Conservation (phyloP, 108 stramenopile genomes). For the Nannochloropsis granulata region DNA sequence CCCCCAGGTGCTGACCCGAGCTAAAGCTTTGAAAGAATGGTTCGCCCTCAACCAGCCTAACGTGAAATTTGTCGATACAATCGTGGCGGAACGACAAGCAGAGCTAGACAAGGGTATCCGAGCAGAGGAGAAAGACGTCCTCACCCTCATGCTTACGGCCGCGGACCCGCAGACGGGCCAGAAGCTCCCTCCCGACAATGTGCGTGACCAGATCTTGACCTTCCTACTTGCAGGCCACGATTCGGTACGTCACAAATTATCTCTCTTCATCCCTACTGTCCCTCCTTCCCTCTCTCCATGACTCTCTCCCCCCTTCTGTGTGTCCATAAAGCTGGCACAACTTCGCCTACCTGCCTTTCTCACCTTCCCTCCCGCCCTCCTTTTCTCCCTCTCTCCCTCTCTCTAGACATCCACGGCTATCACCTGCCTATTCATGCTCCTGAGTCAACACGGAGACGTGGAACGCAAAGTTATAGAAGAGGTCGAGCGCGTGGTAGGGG, state of each 20-base stretch:
- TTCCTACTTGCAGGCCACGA: background rate
- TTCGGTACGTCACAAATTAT: background rate
- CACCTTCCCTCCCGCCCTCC: too few relatives aligned
- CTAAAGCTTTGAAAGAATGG: background rate
- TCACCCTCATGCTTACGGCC: background rate
- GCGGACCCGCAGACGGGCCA: background rate
- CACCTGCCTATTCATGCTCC: background rate
- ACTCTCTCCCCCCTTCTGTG: too few relatives aligned
- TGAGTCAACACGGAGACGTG: background rate
- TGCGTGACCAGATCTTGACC: background rate
- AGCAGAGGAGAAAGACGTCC: background rate
- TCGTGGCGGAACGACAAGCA: background rate
- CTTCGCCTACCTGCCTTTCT: too few relatives aligned
- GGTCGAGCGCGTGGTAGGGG: background rate
- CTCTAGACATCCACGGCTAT: background rate
- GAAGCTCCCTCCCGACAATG: background rate
- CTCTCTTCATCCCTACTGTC: too few relatives aligned
- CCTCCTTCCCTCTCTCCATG: too few relatives aligned
- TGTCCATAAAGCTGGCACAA: too few relatives aligned
- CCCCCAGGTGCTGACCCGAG: background rate
- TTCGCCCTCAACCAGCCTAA: background rate
- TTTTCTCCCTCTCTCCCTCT: too few relatives aligned
- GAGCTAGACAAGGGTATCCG: background rate
- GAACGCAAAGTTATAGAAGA: background rate
- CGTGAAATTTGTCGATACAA: background rate